Base-by-base conservation (phyloP, 2,329 filamentous ascomycete genomes). In the Aspergillus sp. region DNA sequence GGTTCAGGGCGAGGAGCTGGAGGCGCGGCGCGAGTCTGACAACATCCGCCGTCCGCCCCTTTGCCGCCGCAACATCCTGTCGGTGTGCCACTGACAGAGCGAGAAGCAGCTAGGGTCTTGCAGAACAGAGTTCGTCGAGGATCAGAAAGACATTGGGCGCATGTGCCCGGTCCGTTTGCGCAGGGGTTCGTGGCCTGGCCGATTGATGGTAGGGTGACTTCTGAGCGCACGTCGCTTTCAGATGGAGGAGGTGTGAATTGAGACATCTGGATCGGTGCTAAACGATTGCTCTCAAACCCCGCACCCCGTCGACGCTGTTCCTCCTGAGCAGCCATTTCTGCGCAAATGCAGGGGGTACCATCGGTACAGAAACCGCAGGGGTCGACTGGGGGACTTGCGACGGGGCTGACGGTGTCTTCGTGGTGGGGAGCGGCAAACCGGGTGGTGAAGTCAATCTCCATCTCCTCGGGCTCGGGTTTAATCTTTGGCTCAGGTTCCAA, bases 91-190 rank as follows among this genome's bases (percentile, higher is more conserved):
- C 70, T 73, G 57, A 71, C 71, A 62, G 76, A 71, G 61, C 74
- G 79, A 61, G 74, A 89, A 63, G 91, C 91, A 25, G 91, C 90
- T 56, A 94, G 85, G 11, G 91, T 89, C 64, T 91, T 90, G 77
- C 91, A 95, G 80, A 95, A 95, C 43, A 93, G 85, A 1, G 90
- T 91, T 3, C 91, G 92, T 72, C 90, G 89, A 19, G 91, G 91
- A 72, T 94, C 91, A 2, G 87, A 82, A 62, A 89, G 84, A 72
- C 91, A 95, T 77, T 94, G 91, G 4, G 89, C 85, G 72, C 91
- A 95, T 17, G 89, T 91, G 9, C 91, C 91, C 0, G 91, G 91
- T 0, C 90, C 91, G 57, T 89, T 89, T 43, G 85, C 82, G 28
- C 90, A 82, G 51, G 77, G 72, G 51, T 78, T 80, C 23, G 74